Base-by-base conservation (phyloP, 176 grass and related monocot genomes). In the Raddia guianensis region DNA sequence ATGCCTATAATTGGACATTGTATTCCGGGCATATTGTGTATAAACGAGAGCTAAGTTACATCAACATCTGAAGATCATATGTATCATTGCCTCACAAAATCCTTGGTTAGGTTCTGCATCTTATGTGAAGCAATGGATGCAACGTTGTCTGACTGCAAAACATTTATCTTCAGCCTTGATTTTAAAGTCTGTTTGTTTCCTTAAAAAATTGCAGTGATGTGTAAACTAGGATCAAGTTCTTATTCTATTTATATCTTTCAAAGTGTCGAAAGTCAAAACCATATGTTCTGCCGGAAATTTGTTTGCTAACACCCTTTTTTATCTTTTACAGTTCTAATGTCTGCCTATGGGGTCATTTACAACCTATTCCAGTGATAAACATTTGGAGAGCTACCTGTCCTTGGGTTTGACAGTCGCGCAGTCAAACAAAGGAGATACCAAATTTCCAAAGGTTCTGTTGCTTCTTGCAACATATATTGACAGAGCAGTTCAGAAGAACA, bases 391-490 rank as follows among this genome's bases (percentile, higher is more conserved):
- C 55, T 97, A 88, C 87, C 75, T 74, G 18, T 85, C 89, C 3
- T 82, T 94, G 73, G 94, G 87, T 82, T 73, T 97, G 72, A 94
- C 80, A 69, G 73, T 80, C 79, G 74, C 87, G 14, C 57, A 78
- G 47, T 81, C 82, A 65, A 66, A 78, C 63, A 92, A 92, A 92
- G 62, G 77, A 12, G 35, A 49, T 43, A 50, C 32, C 40, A 77
- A 87, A 43, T 92, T 87, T 79, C 94, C 94, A 43, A 94, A 93
- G 74, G 83, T 94, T 49, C 49, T 97, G 59, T 66, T 83, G 63
- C 85, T 97, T 88, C 87, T 97, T 58, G 88, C 87, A 5, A 70
- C 73, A 7, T 90, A 90, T 77, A 91, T 97, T 76, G 83, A 90
- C 45, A 58, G 78, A 75, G 72, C 65, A 42, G 89, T 97, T 66